Evolutionary conservation across 176 grass and related monocot species (phyloP), one percentile per base, ranked within the genome.

Genomic region (Tillandsia fasciculata): DNA sequence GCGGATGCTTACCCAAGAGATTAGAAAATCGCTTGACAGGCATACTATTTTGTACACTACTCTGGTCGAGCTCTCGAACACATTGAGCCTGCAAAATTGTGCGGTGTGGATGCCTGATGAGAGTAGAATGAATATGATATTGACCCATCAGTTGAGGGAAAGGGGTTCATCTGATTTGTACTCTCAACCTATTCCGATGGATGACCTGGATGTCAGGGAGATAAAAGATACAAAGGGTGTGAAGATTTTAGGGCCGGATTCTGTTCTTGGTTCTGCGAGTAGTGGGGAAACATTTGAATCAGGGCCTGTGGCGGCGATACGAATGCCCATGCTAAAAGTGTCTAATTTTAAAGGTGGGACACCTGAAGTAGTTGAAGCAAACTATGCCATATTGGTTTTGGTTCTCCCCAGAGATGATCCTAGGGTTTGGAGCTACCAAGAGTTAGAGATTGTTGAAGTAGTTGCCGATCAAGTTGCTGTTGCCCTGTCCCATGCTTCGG

Each of bases 271-370:
- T 3, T 49, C 73, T 72, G 83, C 84, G 49, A 95, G 86, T 74
- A 71, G 72, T 71, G 76, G 22, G 63, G 33, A 66, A 64, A 57
- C 63, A 61, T 49, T 74, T 64, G 81, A 89, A 51, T 57, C 72
- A 0, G 86, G 83, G 54, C 48, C 77, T 54, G 81, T 87, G 0
- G 78, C 87, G 8, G 91, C 84, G 7, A 90, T 95, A 72, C 79
- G 91, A 33, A 87, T 90, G 91, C 91, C 86, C 0, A 85, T 95
- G 83, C 52, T 95, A 42, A 87, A 80, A 20, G 87, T 79, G 7
- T 95, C 87, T 0, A 87, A 95, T 70, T 95, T 95, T 75, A 95
- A 95, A 87, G 91, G 91, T 51, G 91, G 91, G 53, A 95, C 91
- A 10, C 91, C 91, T 1, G 81, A 95, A 69, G 63, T 95, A n/a